Evolutionary conservation across 306 rosid species (phyloP).

Genomic region (Astragalus membranaceus): DNA sequence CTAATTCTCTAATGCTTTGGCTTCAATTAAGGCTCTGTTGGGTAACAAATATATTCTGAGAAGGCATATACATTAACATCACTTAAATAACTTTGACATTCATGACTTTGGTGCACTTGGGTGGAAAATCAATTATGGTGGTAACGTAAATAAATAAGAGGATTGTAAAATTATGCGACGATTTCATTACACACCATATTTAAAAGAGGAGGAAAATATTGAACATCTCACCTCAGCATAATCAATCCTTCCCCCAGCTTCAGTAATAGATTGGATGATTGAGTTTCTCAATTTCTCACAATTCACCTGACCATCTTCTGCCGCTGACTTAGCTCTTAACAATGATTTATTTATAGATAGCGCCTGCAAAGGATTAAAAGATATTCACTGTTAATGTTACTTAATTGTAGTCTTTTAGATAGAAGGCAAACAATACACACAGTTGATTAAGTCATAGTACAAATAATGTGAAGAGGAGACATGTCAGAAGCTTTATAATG

Average conservation of each 20-base stretch:
- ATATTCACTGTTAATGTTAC: neutral
- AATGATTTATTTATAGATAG: constrained; percentile 65
- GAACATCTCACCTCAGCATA: constrained; percentile 64
- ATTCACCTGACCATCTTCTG: constrained; percentile 51
- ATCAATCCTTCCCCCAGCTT: constrained; percentile 80
- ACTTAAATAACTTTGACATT: neutral
- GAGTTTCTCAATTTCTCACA: constrained; percentile 46
- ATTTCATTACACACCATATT: constrained; percentile 1
- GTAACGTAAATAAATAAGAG: neutral
- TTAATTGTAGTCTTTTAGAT: neutral
- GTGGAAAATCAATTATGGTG: neutral
- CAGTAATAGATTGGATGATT: constrained; percentile 42
- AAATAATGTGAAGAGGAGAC: neutral
- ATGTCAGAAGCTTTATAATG: neutral
- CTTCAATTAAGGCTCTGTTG: neutral
- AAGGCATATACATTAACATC: neutral
- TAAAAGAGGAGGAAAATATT: neutral
- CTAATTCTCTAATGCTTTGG: neutral
- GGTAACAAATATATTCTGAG: neutral
- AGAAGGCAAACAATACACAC: neutral
- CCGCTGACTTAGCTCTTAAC: constrained; percentile 53
- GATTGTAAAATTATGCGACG: neutral
- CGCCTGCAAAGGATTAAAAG: constrained; percentile 49
- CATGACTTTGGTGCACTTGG: neutral
- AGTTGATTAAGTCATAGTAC: neutral